These are phyloP conservation scores for Candida insectorum DNA, from an alignment of 805 yeast genomes.

Conservation along the genomic window DNA sequence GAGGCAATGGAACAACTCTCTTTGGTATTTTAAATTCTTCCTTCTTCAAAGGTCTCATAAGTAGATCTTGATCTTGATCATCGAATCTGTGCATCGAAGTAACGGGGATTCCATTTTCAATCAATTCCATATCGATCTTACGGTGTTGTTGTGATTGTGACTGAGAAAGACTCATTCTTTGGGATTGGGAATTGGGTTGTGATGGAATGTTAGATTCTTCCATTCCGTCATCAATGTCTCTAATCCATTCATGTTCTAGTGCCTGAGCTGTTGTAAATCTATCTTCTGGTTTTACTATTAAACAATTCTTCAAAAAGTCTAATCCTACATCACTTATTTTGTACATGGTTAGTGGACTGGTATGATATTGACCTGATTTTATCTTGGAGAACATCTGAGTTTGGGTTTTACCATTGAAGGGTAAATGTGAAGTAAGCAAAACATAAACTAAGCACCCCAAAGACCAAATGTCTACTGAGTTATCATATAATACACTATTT, in stretches of 20 bases:
- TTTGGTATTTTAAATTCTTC: conserved; percentile 43
- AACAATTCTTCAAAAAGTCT: conserved; percentile 64
- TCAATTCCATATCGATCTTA: conserved; percentile 31
- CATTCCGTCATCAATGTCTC: conserved; percentile 18
- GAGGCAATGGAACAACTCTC: conserved; percentile 42
- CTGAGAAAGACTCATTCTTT: conserved; percentile 58
- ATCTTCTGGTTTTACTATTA: conserved; percentile 71
- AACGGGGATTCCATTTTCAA: conserved; percentile 23
- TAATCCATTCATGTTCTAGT: conserved; percentile 79
- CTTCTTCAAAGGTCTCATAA: conserved; percentile 38
- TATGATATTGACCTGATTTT: conserved; percentile 73
- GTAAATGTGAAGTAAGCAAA: conserved; percentile 86
- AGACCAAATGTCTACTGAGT: conserved; percentile 96
- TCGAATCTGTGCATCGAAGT: conserved; percentile 38
- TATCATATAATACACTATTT: conserved; percentile 52
- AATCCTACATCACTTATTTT: conserved; percentile 66
- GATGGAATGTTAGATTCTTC: conserved; percentile 12
- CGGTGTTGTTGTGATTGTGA: conserved; percentile 65
- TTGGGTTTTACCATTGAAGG: conserved; percentile 91
- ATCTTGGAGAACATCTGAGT: conserved; percentile 79
- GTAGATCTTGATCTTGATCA: conserved; percentile 34
- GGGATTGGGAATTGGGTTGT: conserved; percentile 16
- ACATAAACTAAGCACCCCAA: conserved; percentile 93
- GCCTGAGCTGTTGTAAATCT: conserved; percentile 79
- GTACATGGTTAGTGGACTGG: conserved; percentile 64